These are phyloP conservation scores for Monosporascus sp. DNA, from an alignment of 2,329 filamentous ascomycete genomes.

Conservation along the genomic window DNA sequence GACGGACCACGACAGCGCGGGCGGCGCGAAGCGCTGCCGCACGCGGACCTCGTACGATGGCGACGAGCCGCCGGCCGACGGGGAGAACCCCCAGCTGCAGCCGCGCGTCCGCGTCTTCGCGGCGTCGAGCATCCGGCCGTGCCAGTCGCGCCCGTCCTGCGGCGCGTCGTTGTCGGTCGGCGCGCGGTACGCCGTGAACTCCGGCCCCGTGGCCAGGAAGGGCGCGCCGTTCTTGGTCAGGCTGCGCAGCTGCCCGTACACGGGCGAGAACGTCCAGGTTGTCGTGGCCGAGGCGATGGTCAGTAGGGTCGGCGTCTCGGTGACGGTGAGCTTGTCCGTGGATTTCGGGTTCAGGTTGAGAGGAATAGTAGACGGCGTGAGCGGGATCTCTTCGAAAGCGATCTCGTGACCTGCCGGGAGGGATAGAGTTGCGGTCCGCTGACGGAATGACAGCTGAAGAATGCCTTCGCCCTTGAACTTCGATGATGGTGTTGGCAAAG, in stretches of 20 bases:
- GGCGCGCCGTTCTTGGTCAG: constrained; percentile 18
- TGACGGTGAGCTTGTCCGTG: constrained; percentile 13
- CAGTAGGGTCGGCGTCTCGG: constrained; percentile 16
- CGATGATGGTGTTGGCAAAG: constrained; percentile 6
- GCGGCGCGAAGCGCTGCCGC: constrained; percentile 50
- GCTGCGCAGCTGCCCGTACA: constrained; percentile 19
- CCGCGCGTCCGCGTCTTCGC: constrained; percentile 31
- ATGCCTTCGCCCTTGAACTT: constrained; percentile 15
- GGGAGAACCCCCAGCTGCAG: constrained; percentile 15
- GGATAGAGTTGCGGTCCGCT: constrained; percentile 14
- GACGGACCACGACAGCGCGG: constrained; percentile 56
- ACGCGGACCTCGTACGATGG: constrained; percentile 35
- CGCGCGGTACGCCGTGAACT: constrained; percentile 51
- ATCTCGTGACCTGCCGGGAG: constrained; percentile 22
- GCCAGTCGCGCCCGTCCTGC: constrained; percentile 52
- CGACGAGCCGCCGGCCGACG: constrained; percentile 3
- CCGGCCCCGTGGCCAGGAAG: constrained; percentile 17
- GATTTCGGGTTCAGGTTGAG: not conserved
- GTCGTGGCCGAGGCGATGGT: constrained; percentile 17
- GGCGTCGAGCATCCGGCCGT: constrained; percentile 35
- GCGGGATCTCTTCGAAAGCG: constrained; percentile 22
- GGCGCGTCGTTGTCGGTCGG: constrained; percentile 60
- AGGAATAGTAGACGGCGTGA: constrained; percentile 6
- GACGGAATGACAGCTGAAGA: constrained; percentile 21
- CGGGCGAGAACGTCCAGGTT: constrained; percentile 20